Evolutionary conservation across 495 filamentous ascomycete species (phyloP).

Genomic region (Penicillium coprophilum): DNA sequence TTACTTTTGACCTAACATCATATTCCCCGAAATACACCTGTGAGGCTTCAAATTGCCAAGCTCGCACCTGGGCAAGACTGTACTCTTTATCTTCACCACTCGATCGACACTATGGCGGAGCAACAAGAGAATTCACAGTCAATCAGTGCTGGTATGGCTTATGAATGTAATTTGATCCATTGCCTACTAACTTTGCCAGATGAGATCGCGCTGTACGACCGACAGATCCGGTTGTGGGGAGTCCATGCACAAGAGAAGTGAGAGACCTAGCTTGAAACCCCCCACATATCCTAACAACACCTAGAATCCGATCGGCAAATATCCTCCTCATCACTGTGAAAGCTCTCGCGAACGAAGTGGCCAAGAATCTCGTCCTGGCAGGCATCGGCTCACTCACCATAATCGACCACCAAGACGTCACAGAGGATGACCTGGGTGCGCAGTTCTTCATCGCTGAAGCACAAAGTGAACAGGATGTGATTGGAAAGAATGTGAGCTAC

Average conservation of each 20-base stretch:
- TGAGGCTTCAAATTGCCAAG: neutral
- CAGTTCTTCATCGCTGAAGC: conserved; percentile 83
- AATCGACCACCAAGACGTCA: conserved; percentile 75
- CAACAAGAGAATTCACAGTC: conserved; percentile 34
- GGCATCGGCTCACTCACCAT: conserved; percentile 92
- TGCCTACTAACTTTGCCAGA: conserved; percentile 48
- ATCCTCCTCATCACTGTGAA: conserved; percentile 86
- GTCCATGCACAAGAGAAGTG: conserved; percentile 86
- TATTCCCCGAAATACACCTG: neutral
- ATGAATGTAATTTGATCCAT: neutral
- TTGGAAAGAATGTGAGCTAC: conserved; percentile 71
- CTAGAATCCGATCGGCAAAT: conserved; percentile 67
- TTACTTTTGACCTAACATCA: neutral
- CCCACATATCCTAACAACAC: conserved; percentile 1
- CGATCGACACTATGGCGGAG: conserved; percentile 32
- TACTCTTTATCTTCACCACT: neutral
- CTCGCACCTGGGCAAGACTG: neutral
- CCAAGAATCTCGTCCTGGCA: conserved; percentile 95
- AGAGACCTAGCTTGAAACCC: conserved; percentile 12
- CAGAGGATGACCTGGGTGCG: conserved; percentile 77
- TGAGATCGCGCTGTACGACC: conserved; percentile 96
- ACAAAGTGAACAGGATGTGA: conserved; percentile 33
- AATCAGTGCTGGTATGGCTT: conserved; percentile 53
- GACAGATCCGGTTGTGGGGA: conserved; percentile 98
- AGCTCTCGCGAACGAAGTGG: conserved; percentile 91